phyloP scores from a whole-genome alignment of 2,329 filamentous ascomycete species.

The Ophiocordyceps unilateralis region DNA sequence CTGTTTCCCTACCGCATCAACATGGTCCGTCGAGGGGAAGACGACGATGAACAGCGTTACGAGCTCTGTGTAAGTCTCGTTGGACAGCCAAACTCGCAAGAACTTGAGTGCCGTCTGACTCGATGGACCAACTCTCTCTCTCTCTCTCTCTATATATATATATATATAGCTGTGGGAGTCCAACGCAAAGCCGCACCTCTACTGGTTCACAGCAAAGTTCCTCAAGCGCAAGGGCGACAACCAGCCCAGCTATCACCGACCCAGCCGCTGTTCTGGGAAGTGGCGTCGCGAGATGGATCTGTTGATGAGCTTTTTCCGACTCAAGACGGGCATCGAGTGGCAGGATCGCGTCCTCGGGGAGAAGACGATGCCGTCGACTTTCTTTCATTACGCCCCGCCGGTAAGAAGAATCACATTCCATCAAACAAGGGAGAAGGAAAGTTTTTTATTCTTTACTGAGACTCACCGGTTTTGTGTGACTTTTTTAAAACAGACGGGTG shows the following conservation, averaged over 20 bases:
- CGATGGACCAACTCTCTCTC: too few species aligned
- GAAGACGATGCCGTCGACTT: conserved; percentile 11
- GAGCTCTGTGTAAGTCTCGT: conserved; percentile 35
- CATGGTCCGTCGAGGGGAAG: conserved; percentile 30
- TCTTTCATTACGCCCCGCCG: conserved; percentile 29
- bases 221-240: conserved; percentile 22
- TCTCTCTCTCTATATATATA: background rate
- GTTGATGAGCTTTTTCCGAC: conserved; percentile 40
- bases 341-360: conserved; percentile 27
- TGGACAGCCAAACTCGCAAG: background rate
- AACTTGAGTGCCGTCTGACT: too few species aligned
- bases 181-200: conserved; percentile 37
- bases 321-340: conserved; percentile 42
- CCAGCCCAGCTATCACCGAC: conserved; percentile 18
- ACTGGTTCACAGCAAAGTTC: conserved; percentile 39
- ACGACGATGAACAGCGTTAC: conserved; percentile 38
- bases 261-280: conserved; percentile 18
- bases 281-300: conserved; percentile 26
- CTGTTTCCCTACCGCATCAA: conserved; percentile 48
- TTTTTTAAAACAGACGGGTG: conserved; percentile 5
- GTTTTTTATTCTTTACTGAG: too few species aligned
- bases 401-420: too few species aligned
- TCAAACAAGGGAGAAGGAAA: too few species aligned
- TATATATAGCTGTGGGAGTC: conserved; percentile 51
- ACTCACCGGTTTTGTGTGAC: too few species aligned